A percentile compares a stretch with the other conserved stretches of the same genome.
These are phyloP conservation scores for Sphagnum tenellum DNA, from an alignment of 225 moss, liverwort and hornwort species.

Conservation along the genomic window DNA sequence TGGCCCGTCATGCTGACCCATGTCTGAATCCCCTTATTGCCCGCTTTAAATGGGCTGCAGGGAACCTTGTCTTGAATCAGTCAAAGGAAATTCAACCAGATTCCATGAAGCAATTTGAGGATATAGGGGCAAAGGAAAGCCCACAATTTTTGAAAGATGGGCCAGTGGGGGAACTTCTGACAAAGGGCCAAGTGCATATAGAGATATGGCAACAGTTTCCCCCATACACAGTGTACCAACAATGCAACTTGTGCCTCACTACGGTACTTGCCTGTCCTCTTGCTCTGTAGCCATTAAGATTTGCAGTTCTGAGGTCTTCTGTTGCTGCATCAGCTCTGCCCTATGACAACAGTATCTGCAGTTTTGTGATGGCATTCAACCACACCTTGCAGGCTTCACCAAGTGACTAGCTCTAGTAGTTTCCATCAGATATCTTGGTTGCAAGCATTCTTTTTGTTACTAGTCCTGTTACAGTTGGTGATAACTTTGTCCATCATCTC, in stretches of 20 bases:
- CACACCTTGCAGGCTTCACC: no score
- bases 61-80: conserved; percentile 16
- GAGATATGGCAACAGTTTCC: conserved; percentile 71
- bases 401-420: no score
- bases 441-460: no score
- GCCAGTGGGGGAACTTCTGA: conserved; percentile 43
- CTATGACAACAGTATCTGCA: background rate
- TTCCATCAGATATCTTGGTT: no score
- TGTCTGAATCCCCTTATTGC: conserved; percentile 55
- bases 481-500: no score
- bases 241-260: conserved; percentile 68
- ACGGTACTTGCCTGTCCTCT: conserved; percentile 32
- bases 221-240: conserved; percentile 51
- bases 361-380: background rate
- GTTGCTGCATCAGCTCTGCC: background rate
- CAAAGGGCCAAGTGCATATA: conserved; percentile 49
- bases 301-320: background rate
- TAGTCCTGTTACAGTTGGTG: no score
- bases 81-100: conserved; percentile 3
- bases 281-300: background rate
- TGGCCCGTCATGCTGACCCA: conserved; percentile 35
- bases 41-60: conserved; percentile 59
- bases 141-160: conserved; percentile 9
- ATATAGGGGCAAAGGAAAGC: background rate
- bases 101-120: conserved; percentile 5